phyloP scores from a whole-genome alignment of 108 stramenopile species.

The Bacterosira constricta region DNA sequence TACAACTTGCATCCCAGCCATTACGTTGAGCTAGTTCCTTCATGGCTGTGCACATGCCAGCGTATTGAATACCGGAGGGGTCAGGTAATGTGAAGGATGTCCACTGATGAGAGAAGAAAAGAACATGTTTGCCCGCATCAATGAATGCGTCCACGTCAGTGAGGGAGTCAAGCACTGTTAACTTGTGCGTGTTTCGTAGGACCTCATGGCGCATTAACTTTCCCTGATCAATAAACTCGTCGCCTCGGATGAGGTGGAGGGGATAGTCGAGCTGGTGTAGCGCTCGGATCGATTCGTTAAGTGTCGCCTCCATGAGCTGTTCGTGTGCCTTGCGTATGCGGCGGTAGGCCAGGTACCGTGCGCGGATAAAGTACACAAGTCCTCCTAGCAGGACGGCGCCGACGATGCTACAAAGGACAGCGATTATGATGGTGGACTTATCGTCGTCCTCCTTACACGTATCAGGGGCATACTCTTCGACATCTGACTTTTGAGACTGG shows the following conservation, averaged over 20 bases:
- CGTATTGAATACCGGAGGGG: slow-evolving; percentile 31
- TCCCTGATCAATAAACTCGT: slow-evolving; percentile 36
- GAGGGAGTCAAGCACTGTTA: slow-evolving; percentile 47
- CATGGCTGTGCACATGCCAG: slow-evolving; percentile 21
- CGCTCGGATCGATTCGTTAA: slow-evolving; percentile 36
- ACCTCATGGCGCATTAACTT: slow-evolving; percentile 43
- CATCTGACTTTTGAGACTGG: slow-evolving; percentile 36
- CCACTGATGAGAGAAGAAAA: slow-evolving; percentile 53
- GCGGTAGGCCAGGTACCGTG: slow-evolving; percentile 16
- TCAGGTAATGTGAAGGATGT: slow-evolving; percentile 37
- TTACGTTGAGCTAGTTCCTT: slow-evolving; percentile 25
- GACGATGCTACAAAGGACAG: slow-evolving; percentile 25
- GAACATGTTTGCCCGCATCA: slow-evolving; percentile 31
- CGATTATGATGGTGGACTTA: slow-evolving; percentile 9
- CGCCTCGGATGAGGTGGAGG: slow-evolving; percentile 41
- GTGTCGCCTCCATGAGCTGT: slow-evolving; percentile 43
- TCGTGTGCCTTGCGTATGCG: slow-evolving; percentile 44
- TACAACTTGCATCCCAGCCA: slow-evolving; percentile 34
- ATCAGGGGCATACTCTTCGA: slow-evolving; percentile 32
- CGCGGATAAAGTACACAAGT: slow-evolving; percentile 13
- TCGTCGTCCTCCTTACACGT: slow-evolving; percentile 26
- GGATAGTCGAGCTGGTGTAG: slow-evolving; percentile 45
- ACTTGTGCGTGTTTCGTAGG: slow-evolving; percentile 40
- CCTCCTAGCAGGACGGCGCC: slow-evolving; percentile 11
- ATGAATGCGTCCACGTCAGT: slow-evolving; percentile 48